Evolutionary conservation across 148 eudicot genomes (phyloP), one percentile per base, ranked within the genome.

Genomic region (Beta vulgaris): DNA sequence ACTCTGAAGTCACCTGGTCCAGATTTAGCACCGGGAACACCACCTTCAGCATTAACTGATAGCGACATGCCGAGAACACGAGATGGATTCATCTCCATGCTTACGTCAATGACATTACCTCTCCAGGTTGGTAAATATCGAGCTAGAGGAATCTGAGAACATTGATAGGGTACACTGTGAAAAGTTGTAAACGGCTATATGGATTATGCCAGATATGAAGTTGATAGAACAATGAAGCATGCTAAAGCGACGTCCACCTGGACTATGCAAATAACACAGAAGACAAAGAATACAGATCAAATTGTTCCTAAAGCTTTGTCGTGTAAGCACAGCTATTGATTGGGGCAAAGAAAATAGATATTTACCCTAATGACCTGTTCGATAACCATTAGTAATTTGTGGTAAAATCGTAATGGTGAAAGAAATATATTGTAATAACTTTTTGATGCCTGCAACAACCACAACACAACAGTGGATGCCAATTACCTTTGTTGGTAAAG

Each of bases 111-210:
- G 29, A 95, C 94, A 49, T 90, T 92, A 34, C 99, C 99, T 48
- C 97, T 91, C 99, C 99, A 96, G 0, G 99, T 92, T 79, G 99
- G 98, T 64, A 92, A 78, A 79, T 90, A 95, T 76, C 92, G 92
- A 42, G 88, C 87, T 42, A 95, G 88, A 75, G 99, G 98, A 65
- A 96, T 89, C 98, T 92, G 89, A 43, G 67, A 79, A 46, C 59
- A 18, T 23, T n/a, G 48, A 66, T 12, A 19, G 8, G 9, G 18
- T 62, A 34, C n/a, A n/a, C 68, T 21, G 21, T 23, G n/a, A 36
- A 37, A 10, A 2, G 36, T 23, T 64, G 44, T 64, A 29, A 18
- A 62, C n/a, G 25, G 25, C 67, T 19, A 35, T 6, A 1, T 14
- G 2, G 19, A 1, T 59, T 28, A 28, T 59, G 7, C 0, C 12